A percentile compares a stretch with the other conserved stretches of the same genome.
Evolutionary conservation across 2,329 filamentous ascomycete species (phyloP).

Genomic region (Aspergillus bombycis): DNA sequence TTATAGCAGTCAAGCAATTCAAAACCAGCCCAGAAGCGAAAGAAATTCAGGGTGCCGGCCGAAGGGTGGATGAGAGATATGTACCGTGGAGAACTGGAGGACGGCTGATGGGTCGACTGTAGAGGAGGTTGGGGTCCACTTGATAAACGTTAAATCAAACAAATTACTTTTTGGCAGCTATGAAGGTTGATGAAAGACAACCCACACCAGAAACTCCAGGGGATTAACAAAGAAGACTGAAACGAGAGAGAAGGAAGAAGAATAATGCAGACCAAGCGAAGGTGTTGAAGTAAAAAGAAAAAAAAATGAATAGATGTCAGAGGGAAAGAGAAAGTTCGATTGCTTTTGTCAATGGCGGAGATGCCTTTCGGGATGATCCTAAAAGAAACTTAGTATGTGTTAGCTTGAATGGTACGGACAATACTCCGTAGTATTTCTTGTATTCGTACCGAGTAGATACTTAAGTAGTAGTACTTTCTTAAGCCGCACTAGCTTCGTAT

Average conservation of each 20-base stretch:
- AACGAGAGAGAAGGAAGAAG: not conserved
- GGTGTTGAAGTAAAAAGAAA: not conserved
- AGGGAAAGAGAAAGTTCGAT: not conserved
- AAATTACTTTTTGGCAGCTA: not conserved
- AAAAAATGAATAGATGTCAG: not conserved
- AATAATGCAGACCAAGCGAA: not conserved
- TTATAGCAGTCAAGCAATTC: not conserved
- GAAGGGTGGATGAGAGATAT: not conserved
- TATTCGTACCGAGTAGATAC: not conserved
- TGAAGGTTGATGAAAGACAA: not conserved
- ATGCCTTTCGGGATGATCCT: not conserved
- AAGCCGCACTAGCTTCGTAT: conserved; percentile 5
- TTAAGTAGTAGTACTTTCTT: not conserved
- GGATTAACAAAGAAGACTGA: not conserved
- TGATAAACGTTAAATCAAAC: conserved; percentile 8
- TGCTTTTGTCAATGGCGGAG: not conserved
- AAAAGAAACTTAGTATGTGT: conserved; percentile 1
- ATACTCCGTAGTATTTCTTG: not conserved
- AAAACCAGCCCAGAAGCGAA: not conserved
- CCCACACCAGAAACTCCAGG: not conserved
- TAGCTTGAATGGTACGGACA: not conserved
- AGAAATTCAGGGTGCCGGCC: not conserved
- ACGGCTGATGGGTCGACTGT: conserved; percentile 2
- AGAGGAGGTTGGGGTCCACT: conserved; percentile 9
- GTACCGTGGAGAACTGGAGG: conserved; percentile 8